Evolutionary conservation across 768 basidiomycete genomes (phyloP).

Genomic region (Lactifluus volemus): DNA sequence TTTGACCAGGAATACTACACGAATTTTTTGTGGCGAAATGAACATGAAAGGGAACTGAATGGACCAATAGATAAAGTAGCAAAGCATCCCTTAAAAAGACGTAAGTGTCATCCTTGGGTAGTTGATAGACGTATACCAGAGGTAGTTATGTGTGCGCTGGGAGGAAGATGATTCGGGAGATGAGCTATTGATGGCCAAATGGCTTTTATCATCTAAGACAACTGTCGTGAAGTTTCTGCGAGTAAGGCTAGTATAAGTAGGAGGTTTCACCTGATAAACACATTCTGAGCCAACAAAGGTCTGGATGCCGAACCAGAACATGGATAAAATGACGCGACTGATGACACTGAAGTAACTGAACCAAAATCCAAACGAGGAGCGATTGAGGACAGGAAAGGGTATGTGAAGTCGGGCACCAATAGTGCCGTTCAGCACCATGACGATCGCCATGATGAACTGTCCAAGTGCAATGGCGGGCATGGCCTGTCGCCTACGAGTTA

Average conservation of each 20-base stretch:
- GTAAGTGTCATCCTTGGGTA: neutral
- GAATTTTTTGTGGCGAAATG: constrained; percentile 68
- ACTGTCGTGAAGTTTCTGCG: neutral
- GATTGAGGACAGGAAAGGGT: constrained; percentile 68
- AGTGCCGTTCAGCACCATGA: constrained; percentile 72
- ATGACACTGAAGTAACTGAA: constrained; percentile 81
- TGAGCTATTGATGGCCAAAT: constrained; percentile 68
- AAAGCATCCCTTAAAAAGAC: constrained; percentile 46
- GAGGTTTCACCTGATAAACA: constrained; percentile 47
- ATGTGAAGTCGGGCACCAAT: constrained; percentile 71
- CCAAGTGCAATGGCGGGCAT: constrained; percentile 63
- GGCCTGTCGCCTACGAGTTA: constrained; percentile 46
- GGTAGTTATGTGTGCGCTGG: constrained; percentile 52
- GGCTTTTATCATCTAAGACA: constrained; percentile 58
- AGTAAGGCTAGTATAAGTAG: neutral
- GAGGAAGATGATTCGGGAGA: constrained; percentile 56
- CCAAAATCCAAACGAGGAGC: constrained; percentile 87
- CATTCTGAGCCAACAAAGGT: constrained; percentile 55
- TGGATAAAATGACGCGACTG: constrained; percentile 62
- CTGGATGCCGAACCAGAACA: constrained; percentile 81
- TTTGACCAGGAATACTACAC: constrained; percentile 68
- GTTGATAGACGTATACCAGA: constrained; percentile 32
- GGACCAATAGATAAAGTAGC: constrained; percentile 71
- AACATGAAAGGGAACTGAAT: constrained; percentile 71
- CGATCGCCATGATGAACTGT: constrained; percentile 60